Conservation (phyloP, 768 basidiomycete genomes). For the Kwoniella bestiolae region DNA sequence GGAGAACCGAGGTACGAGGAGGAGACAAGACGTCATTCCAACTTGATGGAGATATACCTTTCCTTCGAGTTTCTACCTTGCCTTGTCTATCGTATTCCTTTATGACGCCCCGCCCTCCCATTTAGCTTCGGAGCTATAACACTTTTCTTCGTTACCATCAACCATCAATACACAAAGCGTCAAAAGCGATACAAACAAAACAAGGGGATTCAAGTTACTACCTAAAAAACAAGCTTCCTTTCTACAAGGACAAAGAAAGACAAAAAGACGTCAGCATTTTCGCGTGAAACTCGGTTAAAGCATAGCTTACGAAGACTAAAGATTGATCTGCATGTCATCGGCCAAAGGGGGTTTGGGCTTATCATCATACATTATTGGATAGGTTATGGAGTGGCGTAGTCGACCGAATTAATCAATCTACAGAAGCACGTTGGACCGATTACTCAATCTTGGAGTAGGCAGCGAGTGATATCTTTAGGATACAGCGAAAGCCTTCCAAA, state of each 20-base stretch:
- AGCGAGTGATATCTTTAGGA: no score
- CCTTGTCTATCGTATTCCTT: neutral
- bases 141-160: neutral
- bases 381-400: neutral
- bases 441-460: no score
- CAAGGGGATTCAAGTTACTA: neutral
- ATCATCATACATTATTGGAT: neutral
- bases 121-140: neutral
- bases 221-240: neutral
- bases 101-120: neutral
- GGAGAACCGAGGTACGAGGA: neutral
- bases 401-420: neutral
- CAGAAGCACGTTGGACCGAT: neutral
- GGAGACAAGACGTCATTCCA: neutral
- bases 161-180: no score
- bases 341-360: neutral
- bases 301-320: neutral
- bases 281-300: neutral
- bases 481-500: no score
- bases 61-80: neutral
- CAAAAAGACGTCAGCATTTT: neutral
- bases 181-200: neutral
- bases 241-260: no score
- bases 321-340: neutral
- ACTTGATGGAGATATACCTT: neutral